Base-by-base conservation (phyloP, 106 monocot species). In the Agapanthus africanus region DNA sequence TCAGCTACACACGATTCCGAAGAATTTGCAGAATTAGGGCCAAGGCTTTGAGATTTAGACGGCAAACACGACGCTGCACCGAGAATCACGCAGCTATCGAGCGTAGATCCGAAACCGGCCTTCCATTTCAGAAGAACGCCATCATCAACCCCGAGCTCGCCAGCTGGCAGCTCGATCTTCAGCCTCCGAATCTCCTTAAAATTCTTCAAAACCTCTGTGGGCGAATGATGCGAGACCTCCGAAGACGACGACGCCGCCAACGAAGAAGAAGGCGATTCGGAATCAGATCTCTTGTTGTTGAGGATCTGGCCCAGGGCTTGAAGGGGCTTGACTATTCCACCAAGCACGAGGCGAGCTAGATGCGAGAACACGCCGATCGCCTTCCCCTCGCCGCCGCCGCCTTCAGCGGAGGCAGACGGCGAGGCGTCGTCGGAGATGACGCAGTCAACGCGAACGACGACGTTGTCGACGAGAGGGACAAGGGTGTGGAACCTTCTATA, bases 381-480 rank as follows among this genome's bases (percentile, higher is more conserved):
- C 71, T 79, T 82, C 34, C 69, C 76, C 11, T 74, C 67, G 33
- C 68, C 72, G 19, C 46, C 31, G 37, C 41, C 6, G 27, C 59
- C 15, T 26, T 71, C 33, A 32, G 73, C 47, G 14, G 67, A 56
- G 7, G 51, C 6, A 21, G 72, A 27, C 35, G n/a, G n/a, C n/a
- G n/a, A n/a, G n/a, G n/a, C n/a, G n/a, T 82, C 78, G 71, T 85
- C 85, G 36, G 85, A 76, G 81, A 88, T 77, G 65, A 95, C 94
- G 81, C 88, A 84, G 71, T 91, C 95, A 40, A 91, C 80, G 62
- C 78, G 80, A 61, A 95, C 85, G 72, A 85, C 54, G 72, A 95
- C 88, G 70, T 70, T 63, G 73, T 83, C 85, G 65, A 81, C 83
- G 57, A 85, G 88, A 31, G 81, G 78, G 59, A 82, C 81, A 19